Base-by-base conservation (phyloP, 495 filamentous ascomycete genomes). In the Wilcoxina mikolae region DNA sequence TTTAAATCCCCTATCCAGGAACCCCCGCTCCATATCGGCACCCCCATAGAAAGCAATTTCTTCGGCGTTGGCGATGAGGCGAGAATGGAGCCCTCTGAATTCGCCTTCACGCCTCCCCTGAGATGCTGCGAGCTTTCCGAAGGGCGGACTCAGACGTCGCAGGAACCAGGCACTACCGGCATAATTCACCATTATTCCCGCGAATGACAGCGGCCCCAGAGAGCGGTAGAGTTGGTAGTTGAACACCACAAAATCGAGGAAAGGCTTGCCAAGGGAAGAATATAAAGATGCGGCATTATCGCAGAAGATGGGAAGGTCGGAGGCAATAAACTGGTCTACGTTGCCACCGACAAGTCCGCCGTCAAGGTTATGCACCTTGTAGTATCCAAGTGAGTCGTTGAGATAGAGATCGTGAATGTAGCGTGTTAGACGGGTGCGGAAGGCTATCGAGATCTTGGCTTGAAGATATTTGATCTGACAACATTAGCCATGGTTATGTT, bases 31-130 rank as follows among this genome's bases (percentile, higher is more conserved):
- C 71, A 87, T 94, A 56, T 87, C 84, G 10, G 89, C 84, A 47
- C 93, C 93, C 26, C 87, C 87, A 62, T 99, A 99, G 68, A 99
- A 99, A 4, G 93, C 91, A n/a, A 99, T 81, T 65, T 99, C 93
- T 70, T 99, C 93, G 22, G 93, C 90, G 67, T 99, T 99, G 25
- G 89, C 88, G 54, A 99, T 87, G 0, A 99, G 73, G 33, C 93
- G 78, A 10, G 62, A 80, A 69, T 99, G 93, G 3, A 95, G 68
- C 5, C 83, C 81, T 56, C 91, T 76, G 69, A 96, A 96, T 56
- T 95, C 89, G 12, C 93, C 93, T 66, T 99, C 93, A 54, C 82
- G 84, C 42, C 84, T 82, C 25, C 85, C 90, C 70, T 96, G 90
- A 2, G 94, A 84, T 11, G 91, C 93, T 67, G 94, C 95, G 56